Conservation (phyloP, 805 yeast genomes). For the Starmerella davenportii region DNA sequence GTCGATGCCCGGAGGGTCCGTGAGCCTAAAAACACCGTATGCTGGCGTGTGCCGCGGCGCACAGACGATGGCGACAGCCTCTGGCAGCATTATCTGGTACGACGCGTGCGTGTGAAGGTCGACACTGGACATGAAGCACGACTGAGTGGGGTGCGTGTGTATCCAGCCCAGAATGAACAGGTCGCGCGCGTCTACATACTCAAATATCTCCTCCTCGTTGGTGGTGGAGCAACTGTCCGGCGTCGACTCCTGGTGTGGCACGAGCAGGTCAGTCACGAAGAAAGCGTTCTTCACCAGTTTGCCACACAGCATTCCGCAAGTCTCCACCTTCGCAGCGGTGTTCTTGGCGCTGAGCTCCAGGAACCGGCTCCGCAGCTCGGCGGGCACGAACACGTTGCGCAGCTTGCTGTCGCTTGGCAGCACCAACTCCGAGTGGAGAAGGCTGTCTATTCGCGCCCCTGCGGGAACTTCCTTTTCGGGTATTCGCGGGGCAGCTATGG, state of each 20-base stretch:
- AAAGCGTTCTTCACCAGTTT: conserved; percentile 42
- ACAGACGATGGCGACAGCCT: conserved; percentile 50
- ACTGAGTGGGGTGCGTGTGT: conserved; percentile 56
- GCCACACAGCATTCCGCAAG: conserved; percentile 53
- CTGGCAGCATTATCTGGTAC: conserved; percentile 52
- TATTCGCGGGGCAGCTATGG: not conserved
- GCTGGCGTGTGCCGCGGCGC: conserved; percentile 35
- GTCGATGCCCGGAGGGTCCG: conserved; percentile 49
- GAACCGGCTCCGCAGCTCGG: conserved; percentile 28
- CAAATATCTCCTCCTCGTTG: conserved; percentile 41
- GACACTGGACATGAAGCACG: conserved; percentile 49
- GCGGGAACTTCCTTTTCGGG: not conserved
- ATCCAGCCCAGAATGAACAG: conserved; percentile 57
- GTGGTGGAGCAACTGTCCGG: conserved; percentile 44
- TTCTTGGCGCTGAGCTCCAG: conserved; percentile 32
- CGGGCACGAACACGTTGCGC: conserved; percentile 35
- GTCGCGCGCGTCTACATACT: conserved; percentile 36
- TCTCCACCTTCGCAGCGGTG: conserved; percentile 36
- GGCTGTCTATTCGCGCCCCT: not conserved
- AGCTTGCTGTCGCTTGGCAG: conserved; percentile 16
- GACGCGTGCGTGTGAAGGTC: conserved; percentile 53
- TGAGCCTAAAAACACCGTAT: conserved; percentile 41
- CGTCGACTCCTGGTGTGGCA: conserved; percentile 48
- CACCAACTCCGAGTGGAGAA: not conserved
- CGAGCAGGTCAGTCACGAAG: conserved; percentile 41